Conservation (phyloP, 805 yeast species). For the Henningerozyma blattae region DNA sequence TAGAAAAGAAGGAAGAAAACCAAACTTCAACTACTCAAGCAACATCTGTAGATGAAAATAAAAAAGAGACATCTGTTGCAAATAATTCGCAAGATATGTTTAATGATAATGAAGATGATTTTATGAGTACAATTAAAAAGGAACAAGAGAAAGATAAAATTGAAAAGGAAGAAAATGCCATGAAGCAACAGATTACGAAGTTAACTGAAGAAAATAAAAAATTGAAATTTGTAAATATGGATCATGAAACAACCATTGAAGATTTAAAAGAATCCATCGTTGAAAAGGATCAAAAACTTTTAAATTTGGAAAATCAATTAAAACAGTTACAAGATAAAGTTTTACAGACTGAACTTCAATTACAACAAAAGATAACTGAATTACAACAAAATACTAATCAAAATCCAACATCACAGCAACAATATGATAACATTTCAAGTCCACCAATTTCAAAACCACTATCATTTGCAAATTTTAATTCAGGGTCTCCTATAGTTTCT, state of each 20-base stretch:
- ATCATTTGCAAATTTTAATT: slow-evolving; percentile 8
- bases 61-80: background rate
- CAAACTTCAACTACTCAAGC: background rate
- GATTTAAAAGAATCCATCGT: slow-evolving; percentile 27
- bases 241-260: slow-evolving; percentile 24
- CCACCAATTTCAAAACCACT: background rate
- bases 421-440: too few relatives aligned
- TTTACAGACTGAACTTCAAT: slow-evolving; percentile 4
- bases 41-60: slow-evolving; percentile 1
- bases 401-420: background rate
- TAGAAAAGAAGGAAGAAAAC: background rate
- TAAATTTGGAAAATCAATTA: slow-evolving; percentile 4
- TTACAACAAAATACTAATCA: background rate
- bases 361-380: background rate
- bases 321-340: slow-evolving; percentile 16
- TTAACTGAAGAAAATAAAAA: slow-evolving; percentile 23
- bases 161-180: slow-evolving; percentile 24
- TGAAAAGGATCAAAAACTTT: too few relatives aligned
- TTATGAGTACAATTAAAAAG: slow-evolving; percentile 19
- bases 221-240: slow-evolving; percentile 23
- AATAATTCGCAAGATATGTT: slow-evolving; percentile 5
- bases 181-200: slow-evolving; percentile 30
- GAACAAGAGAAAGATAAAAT: slow-evolving; percentile 27
- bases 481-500: slow-evolving; percentile 3
- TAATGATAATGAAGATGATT: slow-evolving; percentile 14